phyloP scores from a whole-genome alignment of 768 basidiomycete genomes.

The Neoboletus magnificus region DNA sequence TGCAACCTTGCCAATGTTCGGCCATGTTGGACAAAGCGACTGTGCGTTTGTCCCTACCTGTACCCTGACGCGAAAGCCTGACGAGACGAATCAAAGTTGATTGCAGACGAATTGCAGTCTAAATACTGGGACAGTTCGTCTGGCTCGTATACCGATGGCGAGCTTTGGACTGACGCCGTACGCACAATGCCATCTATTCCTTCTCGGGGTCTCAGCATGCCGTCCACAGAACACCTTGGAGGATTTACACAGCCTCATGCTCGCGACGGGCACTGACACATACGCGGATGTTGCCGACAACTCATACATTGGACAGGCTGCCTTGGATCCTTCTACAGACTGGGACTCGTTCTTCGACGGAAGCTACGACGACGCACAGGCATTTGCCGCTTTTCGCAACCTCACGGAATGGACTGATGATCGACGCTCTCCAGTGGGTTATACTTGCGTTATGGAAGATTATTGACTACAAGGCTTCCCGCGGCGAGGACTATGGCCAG shows the following conservation, averaged over 20 bases:
- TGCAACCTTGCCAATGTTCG: constrained; percentile 6
- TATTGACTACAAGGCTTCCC: constrained; percentile 46
- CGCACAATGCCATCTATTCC: constrained; percentile 6
- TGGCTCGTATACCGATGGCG: constrained; percentile 48
- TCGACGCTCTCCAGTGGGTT: constrained; percentile 42
- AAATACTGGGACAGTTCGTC: constrained; percentile 40
- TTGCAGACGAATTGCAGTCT: constrained; percentile 25
- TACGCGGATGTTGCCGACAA: constrained; percentile 39
- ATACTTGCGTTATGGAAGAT: constrained; percentile 59
- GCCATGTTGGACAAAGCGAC: constrained; percentile 5
- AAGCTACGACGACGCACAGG: constrained; percentile 53
- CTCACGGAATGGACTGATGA: neutral
- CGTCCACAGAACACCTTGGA: constrained; percentile 50
- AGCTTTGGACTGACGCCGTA: constrained; percentile 56
- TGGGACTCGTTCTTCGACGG: constrained; percentile 46
- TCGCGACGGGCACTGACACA: constrained; percentile 42
- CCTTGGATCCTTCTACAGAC: constrained; percentile 37
- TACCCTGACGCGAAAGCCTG: neutral
- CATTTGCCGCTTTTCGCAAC: constrained; percentile 18
- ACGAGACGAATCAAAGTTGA: constrained; percentile 14
- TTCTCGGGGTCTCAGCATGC: neutral
- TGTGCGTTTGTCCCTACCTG: constrained; percentile 2
- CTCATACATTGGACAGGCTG: constrained; percentile 45
- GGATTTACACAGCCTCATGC: constrained; percentile 58
- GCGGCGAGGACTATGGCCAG: constrained; percentile 28